phyloP scores from a whole-genome alignment of 192 early-diverging fungal species.

The Rhizoclosmatium globosum region DNA sequence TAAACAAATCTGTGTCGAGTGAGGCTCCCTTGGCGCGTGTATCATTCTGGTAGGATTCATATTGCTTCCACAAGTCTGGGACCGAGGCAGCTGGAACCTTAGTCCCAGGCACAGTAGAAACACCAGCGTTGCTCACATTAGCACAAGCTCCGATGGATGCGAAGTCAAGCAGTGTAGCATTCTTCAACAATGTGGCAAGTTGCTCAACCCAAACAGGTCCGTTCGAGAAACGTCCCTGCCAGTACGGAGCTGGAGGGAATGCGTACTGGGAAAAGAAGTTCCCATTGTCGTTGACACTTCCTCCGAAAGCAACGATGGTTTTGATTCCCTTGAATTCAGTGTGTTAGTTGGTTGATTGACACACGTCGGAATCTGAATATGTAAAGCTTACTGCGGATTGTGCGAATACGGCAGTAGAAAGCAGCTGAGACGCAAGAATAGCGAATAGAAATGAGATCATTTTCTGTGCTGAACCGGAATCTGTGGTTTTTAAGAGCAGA shows the following conservation, averaged over 20 bases:
- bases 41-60: background rate
- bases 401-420: no score
- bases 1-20: background rate
- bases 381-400: no score
- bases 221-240: slow-evolving; percentile 51
- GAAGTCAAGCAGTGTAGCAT: slow-evolving; percentile 16
- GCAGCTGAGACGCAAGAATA: no score
- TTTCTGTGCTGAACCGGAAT: no score
- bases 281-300: slow-evolving; percentile 62
- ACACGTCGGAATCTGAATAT: no score
- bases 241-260: slow-evolving; percentile 43
- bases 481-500: no score
- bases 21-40: background rate
- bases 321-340: slow-evolving; percentile 31
- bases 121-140: background rate
- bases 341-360: no score
- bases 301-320: slow-evolving; percentile 60
- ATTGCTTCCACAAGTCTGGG: background rate
- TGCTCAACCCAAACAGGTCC: slow-evolving; percentile 47
- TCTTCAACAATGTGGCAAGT: slow-evolving; percentile 21
- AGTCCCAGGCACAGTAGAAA: background rate
- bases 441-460: no score
- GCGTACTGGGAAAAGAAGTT: slow-evolving; percentile 38
- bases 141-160: slow-evolving; percentile 12
- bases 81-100: background rate